A percentile compares a stretch with the other conserved stretches of the same genome.
phyloP scores from a whole-genome alignment of 169 alveolate genomes.

The Eimeria mitis region DNA sequence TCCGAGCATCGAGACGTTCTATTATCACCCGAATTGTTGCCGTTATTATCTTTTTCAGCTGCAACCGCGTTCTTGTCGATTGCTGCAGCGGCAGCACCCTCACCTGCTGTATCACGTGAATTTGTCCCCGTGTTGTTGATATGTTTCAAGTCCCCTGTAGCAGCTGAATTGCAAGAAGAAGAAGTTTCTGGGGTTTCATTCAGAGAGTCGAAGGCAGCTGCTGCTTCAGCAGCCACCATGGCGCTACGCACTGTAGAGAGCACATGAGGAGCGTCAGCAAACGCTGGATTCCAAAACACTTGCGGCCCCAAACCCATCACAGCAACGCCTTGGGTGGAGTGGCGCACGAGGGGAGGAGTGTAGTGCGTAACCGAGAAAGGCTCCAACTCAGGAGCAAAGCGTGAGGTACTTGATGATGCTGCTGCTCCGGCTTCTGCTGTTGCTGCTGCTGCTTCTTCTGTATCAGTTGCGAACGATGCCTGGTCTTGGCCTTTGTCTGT shows the following conservation, averaged over 20 bases:
- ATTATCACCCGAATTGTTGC: neutral
- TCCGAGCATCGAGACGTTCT: too few relatives aligned
- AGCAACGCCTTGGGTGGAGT: conserved; percentile 52
- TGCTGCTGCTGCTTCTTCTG: neutral
- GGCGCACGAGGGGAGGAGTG: conserved; percentile 7
- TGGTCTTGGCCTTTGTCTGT: neutral
- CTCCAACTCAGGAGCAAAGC: conserved; percentile 22
- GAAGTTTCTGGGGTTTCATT: neutral
- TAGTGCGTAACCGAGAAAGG: neutral
- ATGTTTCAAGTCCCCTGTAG: neutral
- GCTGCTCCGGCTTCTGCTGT: neutral
- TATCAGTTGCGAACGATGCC: neutral
- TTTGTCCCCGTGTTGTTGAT: neutral
- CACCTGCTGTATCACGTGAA: neutral
- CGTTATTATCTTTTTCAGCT: neutral
- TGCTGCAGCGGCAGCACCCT: neutral
- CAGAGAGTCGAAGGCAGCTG: neutral
- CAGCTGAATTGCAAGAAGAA: neutral
- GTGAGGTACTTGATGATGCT: neutral
- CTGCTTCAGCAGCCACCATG: conserved; percentile 19
- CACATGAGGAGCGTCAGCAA: conserved; percentile 5
- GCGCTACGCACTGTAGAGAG: conserved; percentile 19
- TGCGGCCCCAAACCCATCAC: conserved; percentile 55
- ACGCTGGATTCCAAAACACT: conserved; percentile 43
- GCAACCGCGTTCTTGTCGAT: neutral